A percentile compares a stretch with the other conserved stretches of the same genome.
These are phyloP conservation scores for Puccinia sorghi DNA, from an alignment of 1,284 basidiomycete species.

Conservation along the genomic window DNA sequence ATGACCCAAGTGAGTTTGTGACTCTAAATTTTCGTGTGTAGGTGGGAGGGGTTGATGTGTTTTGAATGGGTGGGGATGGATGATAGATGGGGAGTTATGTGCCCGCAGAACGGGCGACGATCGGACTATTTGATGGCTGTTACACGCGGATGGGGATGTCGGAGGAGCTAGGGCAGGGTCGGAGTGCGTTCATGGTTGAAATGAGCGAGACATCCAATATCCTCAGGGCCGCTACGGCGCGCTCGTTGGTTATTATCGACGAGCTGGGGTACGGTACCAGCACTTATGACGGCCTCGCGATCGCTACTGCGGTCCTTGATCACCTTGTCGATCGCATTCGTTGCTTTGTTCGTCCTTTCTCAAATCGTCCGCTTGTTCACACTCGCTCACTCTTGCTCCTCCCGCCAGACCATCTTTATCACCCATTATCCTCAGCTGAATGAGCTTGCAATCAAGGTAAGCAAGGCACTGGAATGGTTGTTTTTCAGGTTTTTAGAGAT, in stretches of 20 bases:
- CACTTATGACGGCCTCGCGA: constrained; percentile 42
- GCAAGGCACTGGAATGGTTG: background rate
- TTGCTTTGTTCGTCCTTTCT: constrained; percentile 52
- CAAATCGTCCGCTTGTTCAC: constrained; percentile 52
- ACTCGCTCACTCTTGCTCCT: constrained; percentile 53
- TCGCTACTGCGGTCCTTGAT: constrained; percentile 38
- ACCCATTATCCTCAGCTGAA: constrained; percentile 41
- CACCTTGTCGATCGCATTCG: constrained; percentile 9
- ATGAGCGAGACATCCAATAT: constrained; percentile 56
- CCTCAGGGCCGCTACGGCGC: constrained; percentile 52
- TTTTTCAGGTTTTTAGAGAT: background rate
- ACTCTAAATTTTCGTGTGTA: no score
- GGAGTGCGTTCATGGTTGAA: constrained; percentile 58
- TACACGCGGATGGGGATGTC: constrained; percentile 57
- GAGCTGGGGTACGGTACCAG: constrained; percentile 47
- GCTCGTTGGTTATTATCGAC: constrained; percentile 47
- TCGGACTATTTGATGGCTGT: constrained; percentile 55
- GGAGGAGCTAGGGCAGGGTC: constrained; percentile 55
- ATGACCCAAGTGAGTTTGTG: constrained; percentile 53
- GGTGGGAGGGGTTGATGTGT: background rate
- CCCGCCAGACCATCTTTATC: constrained; percentile 39
- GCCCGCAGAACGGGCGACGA: constrained; percentile 53
- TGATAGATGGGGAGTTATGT: constrained; percentile 52
- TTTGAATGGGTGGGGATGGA: constrained; percentile 24
- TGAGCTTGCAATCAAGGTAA: constrained; percentile 31